phyloP scores from a whole-genome alignment of 441 rosid genomes.

The Syzygium malaccense region DNA sequence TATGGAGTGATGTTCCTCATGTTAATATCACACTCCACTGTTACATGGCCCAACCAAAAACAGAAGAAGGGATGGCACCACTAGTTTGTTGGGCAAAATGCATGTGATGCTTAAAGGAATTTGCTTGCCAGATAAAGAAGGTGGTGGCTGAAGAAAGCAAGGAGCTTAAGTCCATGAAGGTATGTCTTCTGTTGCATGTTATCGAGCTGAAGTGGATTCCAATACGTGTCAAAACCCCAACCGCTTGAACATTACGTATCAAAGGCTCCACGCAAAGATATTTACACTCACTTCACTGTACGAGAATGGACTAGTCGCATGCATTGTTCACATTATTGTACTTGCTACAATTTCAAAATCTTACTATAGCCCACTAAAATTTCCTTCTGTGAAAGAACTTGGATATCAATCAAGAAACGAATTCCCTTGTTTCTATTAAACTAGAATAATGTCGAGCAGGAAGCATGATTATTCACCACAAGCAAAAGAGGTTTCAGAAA shows the following conservation, averaged over 20 bases:
- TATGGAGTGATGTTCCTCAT: background rate
- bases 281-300: background rate
- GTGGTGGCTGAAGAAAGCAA: background rate
- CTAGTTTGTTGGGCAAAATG: background rate
- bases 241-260: background rate
- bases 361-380: background rate
- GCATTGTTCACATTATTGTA: background rate
- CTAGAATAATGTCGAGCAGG: background rate
- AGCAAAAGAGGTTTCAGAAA: background rate
- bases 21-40: background rate
- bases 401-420: background rate
- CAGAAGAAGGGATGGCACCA: background rate
- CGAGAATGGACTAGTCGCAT: background rate
- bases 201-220: background rate
- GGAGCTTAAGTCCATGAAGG: background rate
- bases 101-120: background rate
- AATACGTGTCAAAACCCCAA: background rate
- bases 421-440: background rate
- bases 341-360: background rate
- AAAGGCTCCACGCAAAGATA: background rate
- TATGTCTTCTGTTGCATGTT: background rate
- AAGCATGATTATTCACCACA: background rate
- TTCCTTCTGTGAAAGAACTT: background rate
- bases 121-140: background rate
- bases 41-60: background rate